Conservation (phyloP, 1,284 basidiomycete species). For the Pterula multifida region DNA sequence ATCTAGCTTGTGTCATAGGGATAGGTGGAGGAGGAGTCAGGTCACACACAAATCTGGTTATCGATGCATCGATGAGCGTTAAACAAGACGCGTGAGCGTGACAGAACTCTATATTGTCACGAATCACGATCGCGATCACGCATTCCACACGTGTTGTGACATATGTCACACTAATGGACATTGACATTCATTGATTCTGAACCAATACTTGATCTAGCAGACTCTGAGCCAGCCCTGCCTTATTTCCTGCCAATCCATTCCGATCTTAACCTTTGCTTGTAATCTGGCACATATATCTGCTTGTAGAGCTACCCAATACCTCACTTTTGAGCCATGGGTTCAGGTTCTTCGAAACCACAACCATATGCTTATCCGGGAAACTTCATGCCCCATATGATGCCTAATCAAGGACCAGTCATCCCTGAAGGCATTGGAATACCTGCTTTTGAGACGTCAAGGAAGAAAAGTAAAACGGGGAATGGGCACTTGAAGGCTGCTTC, state of each 20-base stretch:
- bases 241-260: too few species aligned
- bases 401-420: neutral
- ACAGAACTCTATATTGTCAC: neutral
- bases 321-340: neutral
- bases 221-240: too few species aligned
- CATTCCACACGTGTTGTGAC: neutral
- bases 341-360: neutral
- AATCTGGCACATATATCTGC: too few species aligned
- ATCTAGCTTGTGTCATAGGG: neutral
- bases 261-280: too few species aligned
- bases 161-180: neutral
- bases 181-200: too few species aligned
- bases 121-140: constrained; percentile 1
- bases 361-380: neutral
- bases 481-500: neutral
- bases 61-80: neutral
- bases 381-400: neutral
- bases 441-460: neutral
- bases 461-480: neutral
- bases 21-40: neutral
- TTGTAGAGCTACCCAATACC: neutral
- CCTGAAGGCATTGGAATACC: neutral
- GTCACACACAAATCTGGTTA: neutral
- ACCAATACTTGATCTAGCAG: too few species aligned
- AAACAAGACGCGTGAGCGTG: neutral